Conservation (phyloP, 139 green algal species). For the Chlamydomonas sp. region DNA sequence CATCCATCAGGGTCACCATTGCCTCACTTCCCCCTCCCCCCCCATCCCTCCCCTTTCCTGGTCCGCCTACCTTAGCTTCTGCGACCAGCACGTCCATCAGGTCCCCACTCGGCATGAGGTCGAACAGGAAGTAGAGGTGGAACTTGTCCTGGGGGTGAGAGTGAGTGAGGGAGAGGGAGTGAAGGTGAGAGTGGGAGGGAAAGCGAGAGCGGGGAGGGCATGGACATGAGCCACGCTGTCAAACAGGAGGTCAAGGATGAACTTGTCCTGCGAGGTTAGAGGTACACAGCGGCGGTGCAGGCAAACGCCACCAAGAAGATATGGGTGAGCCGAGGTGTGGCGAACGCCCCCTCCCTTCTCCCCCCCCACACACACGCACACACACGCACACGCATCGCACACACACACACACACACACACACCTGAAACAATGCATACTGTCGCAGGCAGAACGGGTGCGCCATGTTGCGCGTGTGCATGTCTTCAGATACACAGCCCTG, state of each 20-base stretch:
- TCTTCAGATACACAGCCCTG: too few relatives aligned
- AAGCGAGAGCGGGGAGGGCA: neutral
- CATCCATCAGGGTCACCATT: too few relatives aligned
- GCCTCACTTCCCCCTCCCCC: too few relatives aligned
- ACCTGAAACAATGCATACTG: slow-evolving; percentile 91
- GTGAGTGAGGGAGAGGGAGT: neutral
- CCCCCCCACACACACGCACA: too few relatives aligned
- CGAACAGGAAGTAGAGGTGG: slow-evolving; percentile 94
- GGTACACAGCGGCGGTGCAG: too few relatives aligned
- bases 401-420: neutral
- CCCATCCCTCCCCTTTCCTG: too few relatives aligned
- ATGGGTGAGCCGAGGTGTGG: too few relatives aligned
- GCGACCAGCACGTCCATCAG: slow-evolving; percentile 46
- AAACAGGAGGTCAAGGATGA: neutral
- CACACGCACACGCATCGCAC: too few relatives aligned
- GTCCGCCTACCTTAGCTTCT: slow-evolving; percentile 79
- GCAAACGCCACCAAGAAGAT: too few relatives aligned
- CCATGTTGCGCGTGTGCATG: slow-evolving; percentile 83
- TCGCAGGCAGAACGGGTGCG: slow-evolving; percentile 88
- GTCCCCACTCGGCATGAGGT: slow-evolving; percentile 87
- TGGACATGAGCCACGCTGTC: neutral
- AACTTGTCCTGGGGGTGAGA: slow-evolving; percentile 71
- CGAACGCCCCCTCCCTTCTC: too few relatives aligned
- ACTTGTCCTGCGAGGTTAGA: too few relatives aligned
- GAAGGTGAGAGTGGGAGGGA: neutral